A percentile compares a stretch with the other conserved stretches of the same genome.
phyloP scores from a whole-genome alignment of 352 stramenopile species.

The Phytopythium ostracodes region DNA sequence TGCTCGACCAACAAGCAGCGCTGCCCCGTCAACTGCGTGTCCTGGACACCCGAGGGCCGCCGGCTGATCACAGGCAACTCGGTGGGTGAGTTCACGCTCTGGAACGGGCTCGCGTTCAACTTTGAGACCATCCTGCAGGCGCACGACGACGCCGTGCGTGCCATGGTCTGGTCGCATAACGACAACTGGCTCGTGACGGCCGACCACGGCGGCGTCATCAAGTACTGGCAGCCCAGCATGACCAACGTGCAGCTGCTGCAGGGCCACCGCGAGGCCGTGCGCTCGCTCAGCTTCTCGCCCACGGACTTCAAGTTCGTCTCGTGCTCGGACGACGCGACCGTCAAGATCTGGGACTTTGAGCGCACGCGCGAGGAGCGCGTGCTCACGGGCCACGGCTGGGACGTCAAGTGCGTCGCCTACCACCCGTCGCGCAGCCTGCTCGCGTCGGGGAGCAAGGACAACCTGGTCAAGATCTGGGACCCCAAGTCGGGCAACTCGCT shows the following conservation, averaged over 20 bases:
- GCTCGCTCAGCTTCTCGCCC: constrained; percentile 94
- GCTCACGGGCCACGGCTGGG: constrained; percentile 96
- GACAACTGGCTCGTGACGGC: constrained; percentile 89
- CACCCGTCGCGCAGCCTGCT: constrained; percentile 94
- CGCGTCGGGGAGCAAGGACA: constrained; percentile 95
- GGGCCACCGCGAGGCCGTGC: constrained; percentile 89
- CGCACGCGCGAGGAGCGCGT: constrained; percentile 91
- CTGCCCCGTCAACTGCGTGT: constrained; percentile 91
- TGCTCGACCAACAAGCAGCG: constrained; percentile 91
- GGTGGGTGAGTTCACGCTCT: constrained; percentile 97
- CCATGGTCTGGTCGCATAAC: constrained; percentile 91
- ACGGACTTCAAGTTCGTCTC: constrained; percentile 98
- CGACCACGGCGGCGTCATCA: constrained; percentile 88
- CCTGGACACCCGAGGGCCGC: constrained; percentile 94
- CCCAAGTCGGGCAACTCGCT: constrained; percentile 90
- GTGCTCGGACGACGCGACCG: constrained; percentile 95
- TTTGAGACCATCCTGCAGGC: constrained; percentile 96
- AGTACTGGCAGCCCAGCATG: constrained; percentile 92
- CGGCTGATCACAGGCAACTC: constrained; percentile 96
- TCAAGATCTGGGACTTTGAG: constrained; percentile 93
- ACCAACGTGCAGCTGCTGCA: constrained; percentile 84
- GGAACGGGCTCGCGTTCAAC: constrained; percentile 97
- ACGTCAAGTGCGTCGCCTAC: constrained; percentile 97
- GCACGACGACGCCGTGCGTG: constrained; percentile 83
- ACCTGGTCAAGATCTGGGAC: constrained; percentile 98